Base-by-base conservation (phyloP, 2,329 filamentous ascomycete species). In the Penicillium sp. region DNA sequence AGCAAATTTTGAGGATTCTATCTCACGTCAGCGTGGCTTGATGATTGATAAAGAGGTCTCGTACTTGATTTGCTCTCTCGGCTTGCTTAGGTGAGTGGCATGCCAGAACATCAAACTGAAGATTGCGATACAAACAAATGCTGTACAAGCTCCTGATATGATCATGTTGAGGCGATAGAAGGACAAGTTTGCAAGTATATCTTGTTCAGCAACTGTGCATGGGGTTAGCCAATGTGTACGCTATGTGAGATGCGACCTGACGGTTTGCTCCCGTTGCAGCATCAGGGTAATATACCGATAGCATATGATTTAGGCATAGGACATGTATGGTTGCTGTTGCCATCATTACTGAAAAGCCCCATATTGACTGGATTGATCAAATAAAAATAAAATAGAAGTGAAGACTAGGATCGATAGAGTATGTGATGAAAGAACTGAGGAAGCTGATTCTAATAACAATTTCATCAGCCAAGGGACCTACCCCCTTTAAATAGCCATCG, bases 1-100 rank as follows among this genome's bases (percentile, higher is more conserved):
- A 61, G 53, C 73, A 74, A 46, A 80, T 77, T 49, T 76, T 70
- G 60, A 81, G 71, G 48, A 80, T 76, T 44, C 71, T 75, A 29
- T 14, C 39, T 3, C n/a, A 35, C 33, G 48, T 45, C 37, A 41
- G 37, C 13, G 22, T 19, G 35, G 14, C 2, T 26, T n/a, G 3
- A 19, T 16, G 9, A 16, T 44, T 7, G 29, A 10, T 39, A 11
- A 11, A 19, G 22, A 19, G 16, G 19, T 13, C 3, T 24, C 68
- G 24, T 67, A 74, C 74, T 79, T 75, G 50, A 74, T 64, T 58
- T 79, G 77, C 58, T 79, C 73, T 47, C 69, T 72, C 4, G 75
- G 75, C 27, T 74, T 74, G 63, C 75, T 78, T 11, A 77, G 65
- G 29, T 75, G 74, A 4, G 70, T 75, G 4, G 73, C 72, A 55